These are phyloP conservation scores for Globisporangium splendens DNA, from an alignment of 352 stramenopile genomes.

Conservation along the genomic window DNA sequence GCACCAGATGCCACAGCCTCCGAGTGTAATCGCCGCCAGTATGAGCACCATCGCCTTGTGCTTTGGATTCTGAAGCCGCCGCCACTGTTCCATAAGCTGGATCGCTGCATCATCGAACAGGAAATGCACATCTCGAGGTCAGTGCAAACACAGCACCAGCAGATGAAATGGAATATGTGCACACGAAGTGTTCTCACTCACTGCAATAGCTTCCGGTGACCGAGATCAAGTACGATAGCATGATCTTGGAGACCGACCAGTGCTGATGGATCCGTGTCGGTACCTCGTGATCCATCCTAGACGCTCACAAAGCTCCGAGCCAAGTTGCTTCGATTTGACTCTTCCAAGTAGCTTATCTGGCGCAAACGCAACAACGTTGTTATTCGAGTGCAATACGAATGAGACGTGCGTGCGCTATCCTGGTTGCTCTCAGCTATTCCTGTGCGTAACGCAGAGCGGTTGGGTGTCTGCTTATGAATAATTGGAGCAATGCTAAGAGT, in stretches of 20 bases:
- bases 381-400: too few relatives aligned
- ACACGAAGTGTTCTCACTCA: slow-evolving; percentile 18
- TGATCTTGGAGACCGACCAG: slow-evolving; percentile 35
- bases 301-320: too few relatives aligned
- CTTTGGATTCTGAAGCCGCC: slow-evolving; percentile 19
- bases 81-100: slow-evolving; percentile 72
- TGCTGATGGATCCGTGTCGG: slow-evolving; percentile 21
- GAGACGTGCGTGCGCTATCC: too few relatives aligned
- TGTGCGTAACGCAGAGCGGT: too few relatives aligned
- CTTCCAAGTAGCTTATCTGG: too few relatives aligned
- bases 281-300: not conserved
- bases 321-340: too few relatives aligned
- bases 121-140: not conserved
- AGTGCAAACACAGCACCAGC: not conserved
- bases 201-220: slow-evolving; percentile 62
- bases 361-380: too few relatives aligned
- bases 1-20: slow-evolving; percentile 59
- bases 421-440: too few relatives aligned
- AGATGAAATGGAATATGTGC: not conserved
- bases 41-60: slow-evolving; percentile 37
- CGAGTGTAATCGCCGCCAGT: slow-evolving; percentile 35
- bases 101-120: slow-evolving; percentile 28
- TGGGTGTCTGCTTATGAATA: too few relatives aligned
- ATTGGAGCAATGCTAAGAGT: too few relatives aligned
- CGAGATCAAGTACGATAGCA: slow-evolving; percentile 52